A percentile compares a stretch with the other conserved stretches of the same genome.
Conservation (phyloP, 1,284 basidiomycete genomes). For the Cerrena zonata region DNA sequence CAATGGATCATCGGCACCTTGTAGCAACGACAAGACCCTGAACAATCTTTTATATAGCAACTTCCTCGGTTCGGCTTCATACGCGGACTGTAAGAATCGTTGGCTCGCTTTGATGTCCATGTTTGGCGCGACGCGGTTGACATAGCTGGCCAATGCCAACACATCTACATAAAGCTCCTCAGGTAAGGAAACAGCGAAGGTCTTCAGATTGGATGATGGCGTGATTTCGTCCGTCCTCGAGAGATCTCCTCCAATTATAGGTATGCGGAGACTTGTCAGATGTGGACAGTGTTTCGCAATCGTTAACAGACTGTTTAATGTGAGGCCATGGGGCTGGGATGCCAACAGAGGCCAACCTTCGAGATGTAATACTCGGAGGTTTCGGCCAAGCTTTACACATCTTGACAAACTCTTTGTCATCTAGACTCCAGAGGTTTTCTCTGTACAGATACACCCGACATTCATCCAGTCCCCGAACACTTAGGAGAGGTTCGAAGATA, state of each 20-base stretch:
- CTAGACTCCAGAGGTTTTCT: neutral
- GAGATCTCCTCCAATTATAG: neutral
- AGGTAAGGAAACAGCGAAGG: neutral
- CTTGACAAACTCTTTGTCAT: neutral
- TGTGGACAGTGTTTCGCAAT: neutral
- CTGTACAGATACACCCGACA: neutral
- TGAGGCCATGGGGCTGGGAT: neutral
- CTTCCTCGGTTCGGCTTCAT: neutral
- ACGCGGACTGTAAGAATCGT: neutral
- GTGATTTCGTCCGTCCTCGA: neutral
- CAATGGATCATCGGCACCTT: neutral
- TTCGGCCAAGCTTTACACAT: conserved; percentile 1
- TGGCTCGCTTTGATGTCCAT: neutral
- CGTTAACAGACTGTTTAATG: neutral
- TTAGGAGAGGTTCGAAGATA: neutral
- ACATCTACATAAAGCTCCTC: neutral
- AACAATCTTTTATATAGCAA: neutral
- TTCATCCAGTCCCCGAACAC: neutral
- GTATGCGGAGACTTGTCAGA: neutral
- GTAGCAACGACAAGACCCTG: neutral
- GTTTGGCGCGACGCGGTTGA: neutral
- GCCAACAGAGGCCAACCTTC: neutral
- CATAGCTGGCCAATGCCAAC: neutral
- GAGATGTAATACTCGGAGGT: neutral
- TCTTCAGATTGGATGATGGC: neutral